Conservation (phyloP, 1,139 yeast species). For the Taphrina confusa region DNA sequence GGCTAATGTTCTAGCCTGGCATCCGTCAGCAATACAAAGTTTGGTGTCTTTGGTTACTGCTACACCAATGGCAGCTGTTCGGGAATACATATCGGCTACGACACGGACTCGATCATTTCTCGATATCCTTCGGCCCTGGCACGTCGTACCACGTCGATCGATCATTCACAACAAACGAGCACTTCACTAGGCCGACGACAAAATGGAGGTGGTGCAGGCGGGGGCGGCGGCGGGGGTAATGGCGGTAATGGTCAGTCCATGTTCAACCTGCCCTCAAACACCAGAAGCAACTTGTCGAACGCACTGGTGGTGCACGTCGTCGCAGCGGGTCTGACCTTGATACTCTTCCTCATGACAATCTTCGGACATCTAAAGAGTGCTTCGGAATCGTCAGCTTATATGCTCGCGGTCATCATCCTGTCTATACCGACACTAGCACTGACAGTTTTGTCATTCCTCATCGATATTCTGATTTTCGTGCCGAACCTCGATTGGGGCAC, state of each 20-base stretch:
- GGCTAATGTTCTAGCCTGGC: conserved; percentile 45
- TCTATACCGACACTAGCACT: conserved; percentile 54
- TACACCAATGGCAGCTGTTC: conserved; percentile 54
- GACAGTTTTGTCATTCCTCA: conserved; percentile 56
- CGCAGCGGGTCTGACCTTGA: conserved; percentile 72
- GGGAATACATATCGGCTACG: conserved; percentile 55
- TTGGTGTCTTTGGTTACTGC: conserved; percentile 90
- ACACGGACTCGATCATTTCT: conserved; percentile 40
- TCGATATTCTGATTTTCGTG: conserved; percentile 57
- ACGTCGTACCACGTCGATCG: no score
- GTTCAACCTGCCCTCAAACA: conserved; percentile 55
- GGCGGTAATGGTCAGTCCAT: not conserved
- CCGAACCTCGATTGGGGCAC: conserved; percentile 59
- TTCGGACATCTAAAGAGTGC: conserved; percentile 51
- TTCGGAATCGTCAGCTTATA: conserved; percentile 46
- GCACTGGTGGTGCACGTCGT: conserved; percentile 78
- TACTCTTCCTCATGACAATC: conserved; percentile 51
- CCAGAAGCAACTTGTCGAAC: conserved; percentile 67
- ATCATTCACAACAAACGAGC: no score
- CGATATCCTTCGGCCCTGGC: no score
- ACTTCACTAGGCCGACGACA: conserved; percentile 1
- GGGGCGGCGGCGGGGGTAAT: not conserved
- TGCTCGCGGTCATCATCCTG: conserved; percentile 50
- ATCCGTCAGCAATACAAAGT: conserved; percentile 46
- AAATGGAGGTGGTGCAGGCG: not conserved